These are phyloP conservation scores for Hemisphaericaspora subhashii DNA, from an alignment of 1,139 yeast genomes.

Conservation along the genomic window DNA sequence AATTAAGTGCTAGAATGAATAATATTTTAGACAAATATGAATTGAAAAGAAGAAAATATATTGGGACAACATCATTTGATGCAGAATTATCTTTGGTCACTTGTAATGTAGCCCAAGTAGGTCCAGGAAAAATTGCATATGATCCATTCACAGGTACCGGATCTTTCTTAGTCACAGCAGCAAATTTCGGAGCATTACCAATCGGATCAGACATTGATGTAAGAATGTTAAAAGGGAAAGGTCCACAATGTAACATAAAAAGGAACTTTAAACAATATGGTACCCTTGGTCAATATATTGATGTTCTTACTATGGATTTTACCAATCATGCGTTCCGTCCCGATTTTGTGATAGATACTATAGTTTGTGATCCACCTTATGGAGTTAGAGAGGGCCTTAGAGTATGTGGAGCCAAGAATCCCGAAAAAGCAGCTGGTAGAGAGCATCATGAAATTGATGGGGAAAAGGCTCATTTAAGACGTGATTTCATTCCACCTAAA, in stretches of 20 bases:
- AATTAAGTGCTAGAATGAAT: conserved; percentile 59
- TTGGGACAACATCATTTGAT: conserved; percentile 96
- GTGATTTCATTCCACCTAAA: conserved; percentile 89
- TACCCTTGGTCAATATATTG: conserved; percentile 59
- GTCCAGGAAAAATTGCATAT: conserved; percentile 64
- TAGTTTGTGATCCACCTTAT: conserved; percentile 96
- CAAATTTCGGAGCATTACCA: conserved; percentile 77
- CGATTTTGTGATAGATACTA: conserved; percentile 67
- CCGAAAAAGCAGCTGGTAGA: conserved; percentile 56
- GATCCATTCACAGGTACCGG: conserved; percentile 99
- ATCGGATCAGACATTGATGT: conserved; percentile 93
- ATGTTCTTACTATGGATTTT: conserved; percentile 88
- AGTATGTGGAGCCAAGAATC: conserved; percentile 82
- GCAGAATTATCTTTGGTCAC: conserved; percentile 82
- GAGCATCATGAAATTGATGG: conserved; percentile 75
- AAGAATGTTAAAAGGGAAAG: conserved; percentile 76
- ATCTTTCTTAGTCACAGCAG: conserved; percentile 86
- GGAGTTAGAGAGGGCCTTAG: conserved; percentile 96
- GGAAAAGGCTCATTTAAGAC: conserved; percentile 69
- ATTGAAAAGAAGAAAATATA: conserved; percentile 77
- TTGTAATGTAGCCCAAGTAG: conserved; percentile 81
- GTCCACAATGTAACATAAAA: conserved; percentile 46
- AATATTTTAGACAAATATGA: conserved; percentile 76
- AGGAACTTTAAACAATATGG: conserved; percentile 78
- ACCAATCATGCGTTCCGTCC: conserved; percentile 81